Evolutionary conservation across 805 yeast species (phyloP), one percentile per base, ranked within the genome.

Genomic region (Torulaspora delbrueckii): DNA sequence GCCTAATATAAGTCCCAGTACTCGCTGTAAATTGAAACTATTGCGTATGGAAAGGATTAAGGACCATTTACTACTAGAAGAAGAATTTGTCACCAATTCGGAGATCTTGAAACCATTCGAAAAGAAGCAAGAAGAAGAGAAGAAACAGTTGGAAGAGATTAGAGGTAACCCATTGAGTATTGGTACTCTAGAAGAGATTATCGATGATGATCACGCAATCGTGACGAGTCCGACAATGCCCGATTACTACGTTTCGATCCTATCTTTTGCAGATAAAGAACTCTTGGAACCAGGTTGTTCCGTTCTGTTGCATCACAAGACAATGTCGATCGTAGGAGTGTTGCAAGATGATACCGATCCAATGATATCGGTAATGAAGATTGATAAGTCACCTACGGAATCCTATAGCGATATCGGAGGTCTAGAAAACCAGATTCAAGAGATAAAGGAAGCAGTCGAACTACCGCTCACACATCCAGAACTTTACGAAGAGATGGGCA

Each of bases 131-230:
- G 95, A 88, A 22, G 99, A 93, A 66, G 99, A 93, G 68, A 77
- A 96, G 57, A 90, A 88, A 56, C 89, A 90, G 66, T 84, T 93
- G 47, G 98, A 93, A 63, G 97, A 90, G 57, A 78, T 93, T 60
- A 82, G 99, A 67, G 99, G 99, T 5, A 81, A 87, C 36, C 99
- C 99, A 46, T 84, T 93, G 86, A 84, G 96, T 33, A 85, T 93
- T 51, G 99, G 99, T 40, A 89, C 96, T 2, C 75, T 93, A 59
- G 99, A 93, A 65, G 99, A 93, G 71, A 87, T 93, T 51, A 87
- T 93, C 56, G 99, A 93, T 63, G 99, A 93, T 67, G 99, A 93
- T 65, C 99, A 93, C 68, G 99, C 99, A 14, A 93, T 93, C 72
- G 97, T 93, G 37, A 88, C 96, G 38, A 82, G 95, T 43, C 82